Evolutionary conservation across 805 yeast genomes (phyloP).

Genomic region (Komagataella populi): DNA sequence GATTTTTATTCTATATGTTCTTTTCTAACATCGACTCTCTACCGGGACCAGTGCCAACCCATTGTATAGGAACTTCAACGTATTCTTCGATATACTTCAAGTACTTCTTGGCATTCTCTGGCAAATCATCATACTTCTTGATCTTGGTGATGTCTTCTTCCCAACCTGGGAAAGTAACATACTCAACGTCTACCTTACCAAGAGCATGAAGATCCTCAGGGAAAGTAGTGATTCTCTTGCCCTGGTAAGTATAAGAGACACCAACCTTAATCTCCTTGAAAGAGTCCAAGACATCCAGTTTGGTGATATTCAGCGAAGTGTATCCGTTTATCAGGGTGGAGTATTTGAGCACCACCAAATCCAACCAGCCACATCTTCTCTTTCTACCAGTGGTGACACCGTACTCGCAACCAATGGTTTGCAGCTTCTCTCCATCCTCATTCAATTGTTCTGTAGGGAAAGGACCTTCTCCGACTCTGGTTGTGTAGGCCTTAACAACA

Average conservation of each 20-base stretch:
- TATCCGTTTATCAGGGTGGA: constrained; percentile 89
- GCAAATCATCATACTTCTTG: constrained; percentile 62
- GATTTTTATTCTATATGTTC: constrained; percentile 2
- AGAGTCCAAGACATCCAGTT: constrained; percentile 86
- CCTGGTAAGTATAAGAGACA: constrained; percentile 69
- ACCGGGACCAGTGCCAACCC: constrained; percentile 99
- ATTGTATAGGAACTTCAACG: constrained; percentile 72
- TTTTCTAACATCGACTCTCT: constrained; percentile 84
- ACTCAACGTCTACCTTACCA: constrained; percentile 86
- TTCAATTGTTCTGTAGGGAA: constrained; percentile 97
- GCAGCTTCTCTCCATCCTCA: constrained; percentile 74
- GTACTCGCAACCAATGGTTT: constrained; percentile 83
- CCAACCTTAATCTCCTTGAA: constrained; percentile 84
- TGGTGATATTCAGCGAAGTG: constrained; percentile 88
- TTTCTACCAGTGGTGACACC: constrained; percentile 99
- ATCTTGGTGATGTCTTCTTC: constrained; percentile 65
- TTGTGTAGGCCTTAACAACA: constrained; percentile 96
- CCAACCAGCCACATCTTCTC: constrained; percentile 99
- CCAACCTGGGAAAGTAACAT: constrained; percentile 94
- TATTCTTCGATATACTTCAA: constrained; percentile 77
- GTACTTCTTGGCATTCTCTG: constrained; percentile 77
- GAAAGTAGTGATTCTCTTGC: constrained; percentile 63
- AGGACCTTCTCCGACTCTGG: constrained; percentile 98
- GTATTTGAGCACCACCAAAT: constrained; percentile 85
- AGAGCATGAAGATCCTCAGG: constrained; percentile 82